phyloP scores from a whole-genome alignment of 2,329 filamentous ascomycete genomes.

The Rhynchosporium graminicola region DNA sequence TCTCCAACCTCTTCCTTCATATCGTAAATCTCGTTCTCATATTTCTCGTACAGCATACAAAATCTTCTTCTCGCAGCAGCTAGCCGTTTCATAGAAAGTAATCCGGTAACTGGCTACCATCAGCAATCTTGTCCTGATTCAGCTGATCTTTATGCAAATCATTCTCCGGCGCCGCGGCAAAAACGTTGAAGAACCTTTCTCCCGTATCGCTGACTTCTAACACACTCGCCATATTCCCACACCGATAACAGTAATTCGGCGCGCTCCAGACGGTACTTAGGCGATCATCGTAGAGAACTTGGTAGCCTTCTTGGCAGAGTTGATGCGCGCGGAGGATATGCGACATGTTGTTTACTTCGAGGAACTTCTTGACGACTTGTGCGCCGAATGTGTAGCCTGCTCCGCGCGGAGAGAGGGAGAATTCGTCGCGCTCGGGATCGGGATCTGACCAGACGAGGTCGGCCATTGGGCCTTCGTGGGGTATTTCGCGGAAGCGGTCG shows the following conservation, averaged over 20 bases:
- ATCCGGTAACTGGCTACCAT: slow-evolving; percentile 64
- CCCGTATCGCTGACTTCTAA: slow-evolving; percentile 93
- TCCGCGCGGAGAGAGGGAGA: slow-evolving; percentile 87
- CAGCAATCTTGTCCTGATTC: slow-evolving; percentile 69
- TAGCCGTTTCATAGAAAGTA: slow-evolving; percentile 58
- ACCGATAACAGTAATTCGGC: slow-evolving; percentile 81
- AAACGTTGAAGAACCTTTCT: slow-evolving; percentile 95
- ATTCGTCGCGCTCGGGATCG: slow-evolving; percentile 95
- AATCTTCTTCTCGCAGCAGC: slow-evolving; percentile 41
- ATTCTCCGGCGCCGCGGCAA: slow-evolving; percentile 94
- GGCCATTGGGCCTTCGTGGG: slow-evolving; percentile 99
- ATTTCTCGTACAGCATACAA: slow-evolving; percentile 14
- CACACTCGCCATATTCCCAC: slow-evolving; percentile 96
- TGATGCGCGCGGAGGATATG: slow-evolving; percentile 98
- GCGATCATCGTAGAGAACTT: slow-evolving; percentile 92
- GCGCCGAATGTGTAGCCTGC: slow-evolving; percentile 97
- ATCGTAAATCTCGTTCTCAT: slow-evolving; percentile 9
- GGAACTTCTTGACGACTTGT: slow-evolving; percentile 96
- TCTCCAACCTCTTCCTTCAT: neutral
- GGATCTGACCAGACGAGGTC: slow-evolving; percentile 98
- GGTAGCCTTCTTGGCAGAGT: slow-evolving; percentile 96
- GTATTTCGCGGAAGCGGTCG: slow-evolving; percentile 96
- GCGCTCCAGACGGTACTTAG: slow-evolving; percentile 98
- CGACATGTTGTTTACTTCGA: slow-evolving; percentile 96
- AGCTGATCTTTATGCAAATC: slow-evolving; percentile 85